phyloP scores from a whole-genome alignment of 345 rosid genomes.

The Tarenaya hassleriana region DNA sequence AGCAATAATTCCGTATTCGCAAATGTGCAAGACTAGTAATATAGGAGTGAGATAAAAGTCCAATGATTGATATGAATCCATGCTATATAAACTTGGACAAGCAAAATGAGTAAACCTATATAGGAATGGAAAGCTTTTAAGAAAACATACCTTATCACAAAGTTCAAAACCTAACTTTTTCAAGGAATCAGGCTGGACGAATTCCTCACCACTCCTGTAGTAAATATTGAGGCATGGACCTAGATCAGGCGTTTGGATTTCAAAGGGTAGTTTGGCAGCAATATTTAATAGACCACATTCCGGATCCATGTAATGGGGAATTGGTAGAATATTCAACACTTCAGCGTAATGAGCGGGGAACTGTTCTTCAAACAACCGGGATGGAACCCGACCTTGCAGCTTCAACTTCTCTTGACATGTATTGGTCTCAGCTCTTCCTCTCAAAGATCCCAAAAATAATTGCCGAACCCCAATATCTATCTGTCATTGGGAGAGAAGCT shows the following conservation, averaged over 20 bases:
- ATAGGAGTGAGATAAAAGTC: not conserved
- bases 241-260: constrained; percentile 41
- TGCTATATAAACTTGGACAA: too few species aligned
- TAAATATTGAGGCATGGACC: constrained; percentile 82
- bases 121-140: constrained; percentile 7
- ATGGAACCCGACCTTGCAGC: constrained; percentile 86
- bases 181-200: constrained; percentile 43
- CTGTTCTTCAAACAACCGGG: constrained; percentile 66
- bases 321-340: constrained; percentile 57
- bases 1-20: constrained; percentile 4
- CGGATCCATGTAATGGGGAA: constrained; percentile 84
- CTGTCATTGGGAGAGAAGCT: constrained; percentile 37
- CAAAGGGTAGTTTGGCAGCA: constrained; percentile 54
- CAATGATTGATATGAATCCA: not conserved
- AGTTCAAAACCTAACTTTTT: constrained; percentile 60
- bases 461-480: constrained; percentile 79
- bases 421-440: constrained; percentile 50
- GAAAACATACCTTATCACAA: constrained; percentile 61
- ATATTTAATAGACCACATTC: constrained; percentile 57
- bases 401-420: constrained; percentile 69
- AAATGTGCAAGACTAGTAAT: not conserved
- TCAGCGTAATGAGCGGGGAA: constrained; percentile 76
- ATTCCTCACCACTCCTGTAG: constrained; percentile 64
- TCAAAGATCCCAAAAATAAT: constrained; percentile 60
- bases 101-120: too few species aligned